Percentiles rank a stretch among this genome's conserved stretches.
These are phyloP conservation scores for Cladosporium sp. DNA, from an alignment of 2,329 filamentous ascomycete species.

Conservation along the genomic window DNA sequence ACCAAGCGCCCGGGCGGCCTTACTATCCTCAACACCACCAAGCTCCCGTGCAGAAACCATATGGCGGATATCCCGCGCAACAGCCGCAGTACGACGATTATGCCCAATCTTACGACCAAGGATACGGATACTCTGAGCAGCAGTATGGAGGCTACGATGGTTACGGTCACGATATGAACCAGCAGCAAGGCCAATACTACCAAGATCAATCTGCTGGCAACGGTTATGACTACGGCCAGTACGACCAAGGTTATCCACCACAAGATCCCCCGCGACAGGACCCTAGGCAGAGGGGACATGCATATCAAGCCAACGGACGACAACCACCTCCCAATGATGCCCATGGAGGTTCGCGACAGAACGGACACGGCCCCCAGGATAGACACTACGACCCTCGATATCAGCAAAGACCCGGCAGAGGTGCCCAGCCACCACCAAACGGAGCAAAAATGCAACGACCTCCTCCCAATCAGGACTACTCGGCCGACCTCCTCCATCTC, in stretches of 20 bases:
- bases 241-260: slow-evolving; percentile 13
- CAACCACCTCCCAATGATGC: slow-evolving; percentile 1
- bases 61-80: slow-evolving; percentile 14
- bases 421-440: slow-evolving; percentile 1
- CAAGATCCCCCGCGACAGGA: slow-evolving; percentile 5
- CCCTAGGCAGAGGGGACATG: slow-evolving; percentile 9
- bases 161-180: background rate
- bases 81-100: slow-evolving; percentile 18
- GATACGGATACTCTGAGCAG: slow-evolving; percentile 8
- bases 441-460: slow-evolving; percentile 9
- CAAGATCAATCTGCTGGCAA: background rate
- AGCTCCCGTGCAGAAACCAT: slow-evolving; percentile 15
- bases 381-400: slow-evolving; percentile 19
- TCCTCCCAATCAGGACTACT: slow-evolving; percentile 14
- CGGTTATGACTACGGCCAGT: slow-evolving; percentile 7
- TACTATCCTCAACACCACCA: slow-evolving; percentile 16
- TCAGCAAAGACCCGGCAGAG: slow-evolving; percentile 13
- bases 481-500: background rate
- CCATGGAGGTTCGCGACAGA: slow-evolving; percentile 33
- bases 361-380: slow-evolving; percentile 16
- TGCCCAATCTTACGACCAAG: slow-evolving; percentile 17
- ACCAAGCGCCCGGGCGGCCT: slow-evolving; percentile 19
- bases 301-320: slow-evolving; percentile 3
- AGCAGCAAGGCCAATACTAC: slow-evolving; percentile 6
- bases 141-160: slow-evolving; percentile 6